Conservation (phyloP, 257 asterid genomes). For the Plectranthus barbatus region DNA sequence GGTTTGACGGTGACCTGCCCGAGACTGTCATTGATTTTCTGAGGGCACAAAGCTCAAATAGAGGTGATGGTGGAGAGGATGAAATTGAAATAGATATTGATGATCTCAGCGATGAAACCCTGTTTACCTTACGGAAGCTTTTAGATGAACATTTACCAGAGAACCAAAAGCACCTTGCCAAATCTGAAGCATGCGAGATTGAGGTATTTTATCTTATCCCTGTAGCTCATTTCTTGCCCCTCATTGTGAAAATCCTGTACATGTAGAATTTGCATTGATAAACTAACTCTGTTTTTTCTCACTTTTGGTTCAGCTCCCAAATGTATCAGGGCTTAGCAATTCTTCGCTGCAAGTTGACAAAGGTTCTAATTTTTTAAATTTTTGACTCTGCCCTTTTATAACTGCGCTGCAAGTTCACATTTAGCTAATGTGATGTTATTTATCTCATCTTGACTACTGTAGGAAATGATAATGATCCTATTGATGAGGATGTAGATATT, state of each 20-base stretch:
- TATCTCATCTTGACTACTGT: conserved; percentile 9
- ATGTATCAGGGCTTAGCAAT: conserved; percentile 81
- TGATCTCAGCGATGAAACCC: conserved; percentile 50
- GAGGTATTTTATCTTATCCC: conserved; percentile 49
- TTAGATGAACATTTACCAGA: conserved; percentile 52
- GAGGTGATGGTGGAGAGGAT: conserved; percentile 48
- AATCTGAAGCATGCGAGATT: conserved; percentile 69
- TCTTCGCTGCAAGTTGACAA: conserved; percentile 72
- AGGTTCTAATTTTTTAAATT: conserved; percentile 54
- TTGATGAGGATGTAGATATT: conserved; percentile 75
- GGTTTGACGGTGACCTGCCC: conserved; percentile 45
- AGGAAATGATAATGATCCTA: conserved; percentile 49
- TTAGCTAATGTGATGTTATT: conserved; percentile 10
- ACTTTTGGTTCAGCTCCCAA: conserved; percentile 59
- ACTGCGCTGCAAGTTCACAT: not conserved
- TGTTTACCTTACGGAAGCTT: conserved; percentile 53
- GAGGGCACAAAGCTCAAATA: conserved; percentile 45
- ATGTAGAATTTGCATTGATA: not conserved
- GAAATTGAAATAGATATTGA: conserved; percentile 80
- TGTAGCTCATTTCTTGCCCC: not conserved
- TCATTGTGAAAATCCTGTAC: not conserved
- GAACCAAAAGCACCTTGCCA: conserved; percentile 33
- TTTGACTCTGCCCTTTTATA: too few relatives aligned
- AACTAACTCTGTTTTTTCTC: not conserved
- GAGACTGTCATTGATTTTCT: conserved; percentile 49